A percentile compares a stretch with the other conserved stretches of the same genome.
Evolutionary conservation across 78 protist genomes (phyloP).

Genomic region (Tieghemostelium lacteum): DNA sequence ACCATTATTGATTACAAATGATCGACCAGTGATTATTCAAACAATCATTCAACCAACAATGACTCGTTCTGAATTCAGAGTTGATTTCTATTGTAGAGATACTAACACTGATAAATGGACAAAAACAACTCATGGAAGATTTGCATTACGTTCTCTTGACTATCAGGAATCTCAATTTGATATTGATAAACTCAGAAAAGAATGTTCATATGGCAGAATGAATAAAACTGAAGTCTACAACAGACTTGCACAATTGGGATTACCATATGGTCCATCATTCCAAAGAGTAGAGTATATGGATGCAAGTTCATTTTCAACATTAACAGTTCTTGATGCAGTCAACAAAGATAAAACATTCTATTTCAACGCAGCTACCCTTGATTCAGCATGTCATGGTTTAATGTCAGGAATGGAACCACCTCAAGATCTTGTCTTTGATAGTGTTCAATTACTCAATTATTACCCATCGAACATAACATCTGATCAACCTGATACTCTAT

Average conservation of each 20-base stretch:
- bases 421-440: conserved; percentile 60
- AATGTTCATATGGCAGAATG: conserved; percentile 7
- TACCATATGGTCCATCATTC: conserved; percentile 76
- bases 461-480: conserved; percentile 19
- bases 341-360: not conserved
- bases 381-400: conserved; percentile 55
- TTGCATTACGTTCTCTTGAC: not conserved
- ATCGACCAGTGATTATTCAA: conserved; percentile 30
- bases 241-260: conserved; percentile 8
- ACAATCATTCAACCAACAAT: not conserved
- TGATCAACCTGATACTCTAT: not conserved
- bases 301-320: too few relatives aligned
- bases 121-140: conserved; percentile 45
- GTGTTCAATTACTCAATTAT: conserved; percentile 42
- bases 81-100: conserved; percentile 35
- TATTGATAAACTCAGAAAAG: not conserved
- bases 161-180: not conserved
- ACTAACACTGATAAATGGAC: conserved; percentile 43
- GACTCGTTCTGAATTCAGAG: conserved; percentile 46
- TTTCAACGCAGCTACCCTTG: conserved; percentile 49
- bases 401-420: conserved; percentile 44
- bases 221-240: conserved; percentile 34
- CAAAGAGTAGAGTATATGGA: conserved; percentile 25
- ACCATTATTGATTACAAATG: conserved; percentile 67
- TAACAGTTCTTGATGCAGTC: not conserved